Conservation (phyloP, 306 rosid species). For the Lathyrus sativus region DNA sequence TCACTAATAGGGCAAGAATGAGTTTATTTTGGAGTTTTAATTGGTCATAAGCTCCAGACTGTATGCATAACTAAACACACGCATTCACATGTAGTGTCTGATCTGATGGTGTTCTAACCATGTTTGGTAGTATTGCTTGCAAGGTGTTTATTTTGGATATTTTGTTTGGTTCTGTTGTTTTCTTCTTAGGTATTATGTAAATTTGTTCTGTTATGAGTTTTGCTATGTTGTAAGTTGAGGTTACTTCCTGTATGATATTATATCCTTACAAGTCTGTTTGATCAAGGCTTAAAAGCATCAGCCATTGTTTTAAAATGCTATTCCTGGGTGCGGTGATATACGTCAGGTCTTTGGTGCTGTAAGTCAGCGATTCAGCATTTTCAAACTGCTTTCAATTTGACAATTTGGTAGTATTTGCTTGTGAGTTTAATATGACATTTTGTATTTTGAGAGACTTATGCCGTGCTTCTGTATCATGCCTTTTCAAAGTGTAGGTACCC, state of each 20-base stretch:
- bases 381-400: conserved; percentile 1
- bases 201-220: not conserved
- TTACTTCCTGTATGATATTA: not conserved
- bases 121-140: not conserved
- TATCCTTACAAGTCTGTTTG: conserved; percentile 25
- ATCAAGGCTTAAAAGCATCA: conserved; percentile 5
- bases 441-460: conserved; percentile 4
- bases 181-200: not conserved
- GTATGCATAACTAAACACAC: conserved; percentile 9
- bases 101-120: not conserved
- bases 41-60: not conserved
- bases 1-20: not conserved
- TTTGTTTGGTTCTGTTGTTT: conserved; percentile 23
- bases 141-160: not conserved
- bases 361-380: conserved; percentile 9
- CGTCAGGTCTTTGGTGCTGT: conserved; percentile 13
- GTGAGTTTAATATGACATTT: conserved; percentile 18
- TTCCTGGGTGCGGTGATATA: conserved; percentile 1
- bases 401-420: not conserved
- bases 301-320: conserved; percentile 2
- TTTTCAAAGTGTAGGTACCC: not conserved
- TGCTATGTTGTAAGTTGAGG: conserved; percentile 15
- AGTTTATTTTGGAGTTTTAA: conserved; percentile 18
- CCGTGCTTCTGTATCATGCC: not conserved
- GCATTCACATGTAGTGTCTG: not conserved